Evolutionary conservation across 2,329 filamentous ascomycete species (phyloP).

Genomic region (Ciborinia camelliae): DNA sequence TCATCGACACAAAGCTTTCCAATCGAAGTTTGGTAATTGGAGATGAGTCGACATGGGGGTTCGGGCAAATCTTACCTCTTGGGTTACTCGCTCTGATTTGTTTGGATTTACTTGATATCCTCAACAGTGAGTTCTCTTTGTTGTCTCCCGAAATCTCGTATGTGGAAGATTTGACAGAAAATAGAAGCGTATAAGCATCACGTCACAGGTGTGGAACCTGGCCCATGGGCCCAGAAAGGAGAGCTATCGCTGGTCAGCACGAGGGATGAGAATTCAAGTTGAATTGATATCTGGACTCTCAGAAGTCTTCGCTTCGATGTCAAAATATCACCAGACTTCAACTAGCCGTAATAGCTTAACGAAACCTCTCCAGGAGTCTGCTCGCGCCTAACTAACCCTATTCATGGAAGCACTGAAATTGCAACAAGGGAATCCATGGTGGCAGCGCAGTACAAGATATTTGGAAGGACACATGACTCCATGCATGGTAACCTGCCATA

Average conservation of each 20-base stretch:
- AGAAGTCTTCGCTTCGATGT: neutral
- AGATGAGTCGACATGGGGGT: conserved; percentile 23
- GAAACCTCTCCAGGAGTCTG: no score
- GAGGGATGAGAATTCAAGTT: neutral
- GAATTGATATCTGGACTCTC: neutral
- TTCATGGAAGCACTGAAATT: no score
- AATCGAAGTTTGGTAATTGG: conserved; percentile 18
- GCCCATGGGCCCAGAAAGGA: neutral
- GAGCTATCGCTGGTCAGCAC: neutral
- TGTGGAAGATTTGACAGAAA: neutral
- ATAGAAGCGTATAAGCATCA: conserved; percentile 15
- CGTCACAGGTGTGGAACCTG: neutral
- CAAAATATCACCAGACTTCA: neutral
- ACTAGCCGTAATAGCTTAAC: neutral
- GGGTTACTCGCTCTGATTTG: conserved; percentile 19
- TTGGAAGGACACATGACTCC: no score
- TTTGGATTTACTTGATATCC: conserved; percentile 21
- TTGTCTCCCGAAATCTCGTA: neutral
- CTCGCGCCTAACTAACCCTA: no score
- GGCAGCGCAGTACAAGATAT: no score
- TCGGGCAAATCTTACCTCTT: conserved; percentile 24
- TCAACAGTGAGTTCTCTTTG: conserved; percentile 15
- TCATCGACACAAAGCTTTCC: conserved; percentile 22
- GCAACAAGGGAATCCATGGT: no score
- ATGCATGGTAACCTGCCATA: no score